Percentiles rank a stretch among this genome's conserved stretches.
Evolutionary conservation across 2,329 filamentous ascomycete species (phyloP).

Genomic region (Zasmidium angulare): DNA sequence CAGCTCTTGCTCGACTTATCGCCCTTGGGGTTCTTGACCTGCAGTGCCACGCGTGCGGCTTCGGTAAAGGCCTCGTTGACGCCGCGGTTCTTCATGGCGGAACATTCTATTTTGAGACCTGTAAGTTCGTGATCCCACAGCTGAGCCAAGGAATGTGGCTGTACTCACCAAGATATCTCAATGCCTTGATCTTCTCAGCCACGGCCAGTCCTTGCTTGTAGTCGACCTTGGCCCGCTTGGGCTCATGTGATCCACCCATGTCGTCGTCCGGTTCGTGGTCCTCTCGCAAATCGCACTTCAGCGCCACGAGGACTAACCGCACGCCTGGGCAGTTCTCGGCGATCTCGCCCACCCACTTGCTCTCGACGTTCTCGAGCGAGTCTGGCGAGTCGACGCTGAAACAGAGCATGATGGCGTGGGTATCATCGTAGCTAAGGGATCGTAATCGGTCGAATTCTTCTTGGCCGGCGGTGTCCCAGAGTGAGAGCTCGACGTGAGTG

Average conservation of each 20-base stretch:
- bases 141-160: not conserved
- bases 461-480: conserved; percentile 98
- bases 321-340: conserved; percentile 96
- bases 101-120: conserved; percentile 70
- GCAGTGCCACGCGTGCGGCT: conserved; percentile 86
- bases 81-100: conserved; percentile 94
- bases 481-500: conserved; percentile 91
- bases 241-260: conserved; percentile 44
- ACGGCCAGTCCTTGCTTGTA: conserved; percentile 92
- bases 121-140: conserved; percentile 1
- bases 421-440: conserved; percentile 96
- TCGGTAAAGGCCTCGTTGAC: conserved; percentile 99
- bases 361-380: conserved; percentile 96
- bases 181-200: conserved; percentile 84
- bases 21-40: conserved; percentile 51
- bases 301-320: conserved; percentile 88
- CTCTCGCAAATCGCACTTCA: conserved; percentile 96
- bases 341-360: conserved; percentile 98
- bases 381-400: conserved; percentile 95
- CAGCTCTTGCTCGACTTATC: conserved; percentile 38
- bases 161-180: conserved; percentile 74
- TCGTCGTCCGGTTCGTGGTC: conserved; percentile 67
- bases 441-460: conserved; percentile 98
- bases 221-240: conserved; percentile 68
- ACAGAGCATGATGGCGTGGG: conserved; percentile 97